A percentile compares a stretch with the other conserved stretches of the same genome.
Evolutionary conservation across 345 rosid genomes (phyloP).

Genomic region (Syzygium aromaticum): DNA sequence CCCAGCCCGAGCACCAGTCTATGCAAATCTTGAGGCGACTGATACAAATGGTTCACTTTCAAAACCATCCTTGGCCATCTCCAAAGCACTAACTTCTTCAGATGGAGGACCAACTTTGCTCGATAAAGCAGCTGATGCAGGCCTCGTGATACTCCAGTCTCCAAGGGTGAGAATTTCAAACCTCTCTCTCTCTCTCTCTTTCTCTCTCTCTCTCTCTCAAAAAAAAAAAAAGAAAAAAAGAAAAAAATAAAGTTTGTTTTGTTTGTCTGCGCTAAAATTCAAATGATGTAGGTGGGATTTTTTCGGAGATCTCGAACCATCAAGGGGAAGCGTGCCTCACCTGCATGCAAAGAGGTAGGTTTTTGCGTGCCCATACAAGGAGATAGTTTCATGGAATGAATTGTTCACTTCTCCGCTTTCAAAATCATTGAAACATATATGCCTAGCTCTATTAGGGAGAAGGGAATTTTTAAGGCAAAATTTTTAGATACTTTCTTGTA

Average conservation of each 20-base stretch:
- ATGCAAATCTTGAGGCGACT: slow-evolving; percentile 7
- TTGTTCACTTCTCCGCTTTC: not conserved
- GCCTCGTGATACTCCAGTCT: slow-evolving; percentile 63
- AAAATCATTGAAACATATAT: not conserved
- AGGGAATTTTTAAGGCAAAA: not conserved
- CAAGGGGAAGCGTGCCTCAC: slow-evolving; percentile 73
- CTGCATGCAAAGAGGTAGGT: slow-evolving; percentile 82
- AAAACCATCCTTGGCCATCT: slow-evolving; percentile 46
- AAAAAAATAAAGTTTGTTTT: not conserved
- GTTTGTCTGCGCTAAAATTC: slow-evolving; percentile 3
- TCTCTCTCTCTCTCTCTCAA: not conserved
- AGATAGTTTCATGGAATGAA: not conserved
- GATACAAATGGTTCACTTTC: slow-evolving; percentile 42
- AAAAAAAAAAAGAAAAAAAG: too few relatives aligned
- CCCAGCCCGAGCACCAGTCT: slow-evolving; percentile 22
- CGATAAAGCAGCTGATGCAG: slow-evolving; percentile 66
- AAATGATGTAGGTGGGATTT: slow-evolving; percentile 58
- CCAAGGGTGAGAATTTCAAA: slow-evolving; percentile 50
- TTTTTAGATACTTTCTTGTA: not conserved
- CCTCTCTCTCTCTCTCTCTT: not conserved
- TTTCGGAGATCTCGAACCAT: slow-evolving; percentile 76
- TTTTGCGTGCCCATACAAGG: not conserved
- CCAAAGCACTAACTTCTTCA: slow-evolving; percentile 34
- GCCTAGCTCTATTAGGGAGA: not conserved
- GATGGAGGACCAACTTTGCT: slow-evolving; percentile 30